Conservation (phyloP, 495 filamentous ascomycete species). For the Gamarada debralockiae region DNA sequence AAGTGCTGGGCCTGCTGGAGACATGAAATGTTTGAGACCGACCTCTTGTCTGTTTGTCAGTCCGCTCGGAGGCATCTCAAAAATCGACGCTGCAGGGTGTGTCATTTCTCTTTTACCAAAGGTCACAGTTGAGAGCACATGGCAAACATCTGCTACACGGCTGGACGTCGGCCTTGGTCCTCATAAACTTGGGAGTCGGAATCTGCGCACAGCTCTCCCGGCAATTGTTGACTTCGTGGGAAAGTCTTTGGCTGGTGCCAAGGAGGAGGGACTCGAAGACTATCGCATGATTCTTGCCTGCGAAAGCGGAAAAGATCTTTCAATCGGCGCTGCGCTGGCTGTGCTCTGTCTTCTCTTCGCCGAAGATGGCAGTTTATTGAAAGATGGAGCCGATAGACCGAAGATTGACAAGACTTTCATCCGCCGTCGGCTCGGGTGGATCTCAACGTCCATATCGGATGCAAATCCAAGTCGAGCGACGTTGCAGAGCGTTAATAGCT, state of each 20-base stretch:
- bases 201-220: slow-evolving; percentile 62
- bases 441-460: slow-evolving; percentile 67
- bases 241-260: background rate
- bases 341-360: slow-evolving; percentile 60
- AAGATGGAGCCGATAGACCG: slow-evolving; percentile 2
- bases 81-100: background rate
- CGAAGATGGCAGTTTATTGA: slow-evolving; percentile 44
- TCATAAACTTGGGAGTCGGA: slow-evolving; percentile 70
- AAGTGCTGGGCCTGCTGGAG: background rate
- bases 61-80: slow-evolving; percentile 5
- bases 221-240: slow-evolving; percentile 43
- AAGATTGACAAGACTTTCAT: slow-evolving; percentile 67
- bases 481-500: slow-evolving; percentile 82
- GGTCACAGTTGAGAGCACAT: slow-evolving; percentile 25
- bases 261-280: background rate
- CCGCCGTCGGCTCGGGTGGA: slow-evolving; percentile 69
- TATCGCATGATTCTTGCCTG: slow-evolving; percentile 51
- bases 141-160: slow-evolving; percentile 30
- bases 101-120: slow-evolving; percentile 30
- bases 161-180: slow-evolving; percentile 62
- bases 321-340: slow-evolving; percentile 56
- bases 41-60: slow-evolving; percentile 32
- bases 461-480: slow-evolving; percentile 78
- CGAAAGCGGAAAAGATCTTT: slow-evolving; percentile 61
- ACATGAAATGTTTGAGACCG: slow-evolving; percentile 15